Conservation (phyloP, 495 filamentous ascomycete species). For the Trichocladium uniseriatum region DNA sequence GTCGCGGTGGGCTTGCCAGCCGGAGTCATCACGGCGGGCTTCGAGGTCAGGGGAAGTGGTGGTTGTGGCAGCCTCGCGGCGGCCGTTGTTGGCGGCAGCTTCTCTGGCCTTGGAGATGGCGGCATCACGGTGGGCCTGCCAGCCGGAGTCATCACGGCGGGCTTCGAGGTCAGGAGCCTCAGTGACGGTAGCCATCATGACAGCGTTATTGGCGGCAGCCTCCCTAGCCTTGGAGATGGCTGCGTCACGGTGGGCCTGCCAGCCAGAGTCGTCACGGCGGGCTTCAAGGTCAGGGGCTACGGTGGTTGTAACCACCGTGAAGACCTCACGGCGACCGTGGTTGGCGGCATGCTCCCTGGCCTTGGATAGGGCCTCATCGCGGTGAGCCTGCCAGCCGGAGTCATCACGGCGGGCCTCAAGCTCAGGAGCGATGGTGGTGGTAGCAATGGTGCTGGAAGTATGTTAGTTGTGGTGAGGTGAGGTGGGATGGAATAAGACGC, state of each 20-base stretch:
- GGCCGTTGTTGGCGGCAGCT: too few species aligned
- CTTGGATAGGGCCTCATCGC: background rate
- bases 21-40: background rate
- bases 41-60: background rate
- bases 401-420: background rate
- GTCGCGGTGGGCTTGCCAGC: constrained; percentile 3
- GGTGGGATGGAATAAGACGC: too few species aligned
- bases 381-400: background rate
- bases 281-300: background rate
- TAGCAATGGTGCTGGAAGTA: background rate
- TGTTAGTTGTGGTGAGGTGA: background rate
- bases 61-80: background rate
- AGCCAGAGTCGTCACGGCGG: background rate
- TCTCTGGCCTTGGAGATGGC: background rate
- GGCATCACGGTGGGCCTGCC: background rate
- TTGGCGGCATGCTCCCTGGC: too few species aligned
- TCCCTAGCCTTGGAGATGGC: background rate
- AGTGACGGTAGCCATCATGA: background rate
- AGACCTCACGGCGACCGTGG: background rate
- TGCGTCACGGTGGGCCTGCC: background rate
- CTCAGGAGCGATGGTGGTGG: background rate
- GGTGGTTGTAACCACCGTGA: background rate
- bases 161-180: background rate
- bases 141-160: background rate
- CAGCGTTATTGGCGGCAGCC: too few species aligned